Base-by-base conservation (phyloP, 257 asterid genomes). In the Solanum pinnatisectum region DNA sequence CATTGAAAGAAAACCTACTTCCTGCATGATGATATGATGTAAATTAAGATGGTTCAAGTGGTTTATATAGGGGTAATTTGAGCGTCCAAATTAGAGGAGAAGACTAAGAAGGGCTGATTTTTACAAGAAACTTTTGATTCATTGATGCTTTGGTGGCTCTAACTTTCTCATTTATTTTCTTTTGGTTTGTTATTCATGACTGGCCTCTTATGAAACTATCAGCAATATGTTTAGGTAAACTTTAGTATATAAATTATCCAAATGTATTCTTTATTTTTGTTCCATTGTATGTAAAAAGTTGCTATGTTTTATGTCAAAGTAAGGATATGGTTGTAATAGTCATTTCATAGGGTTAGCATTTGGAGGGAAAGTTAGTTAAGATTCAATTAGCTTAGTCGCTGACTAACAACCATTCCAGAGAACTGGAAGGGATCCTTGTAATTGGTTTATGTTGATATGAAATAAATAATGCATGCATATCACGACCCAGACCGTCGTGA, bases 1-100 rank as follows among this genome's bases (percentile, higher is more conserved):
- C 88, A 15, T 89, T 93, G 92, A 91, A 90, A 85, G 94, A 94
- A 72, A 92, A 87, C 15, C 95, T 95, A 59, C 93, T 95, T 84
- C 92, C 89, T 27, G 85, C 85, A 84, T 79, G 85, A 67, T 89
- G 88, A 91, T 20, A 18, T 18, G 20, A 30, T 32, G 44, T 1
- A 30, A 3, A 16, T 81, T 49, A 46, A 81, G 39, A 79, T 27
- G 67, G n/a, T 77, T 25, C 35, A 77, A 77, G 36, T 77, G 60
- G 68, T 81, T 81, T 46, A 30, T 18, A 49, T 30, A 46, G 27
- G 70, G 6, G 70, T 82, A 3, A 82, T 22, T 82, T 82, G 22
- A 30, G 20, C 30, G 49, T 82, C 4, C 12, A 49, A 82, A 30
- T 20, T 30, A 10, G 44, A 32, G 70, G 32, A 20, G 44, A 82